phyloP scores from a whole-genome alignment of 2,329 filamentous ascomycete species.

The Monosporascus sp. region DNA sequence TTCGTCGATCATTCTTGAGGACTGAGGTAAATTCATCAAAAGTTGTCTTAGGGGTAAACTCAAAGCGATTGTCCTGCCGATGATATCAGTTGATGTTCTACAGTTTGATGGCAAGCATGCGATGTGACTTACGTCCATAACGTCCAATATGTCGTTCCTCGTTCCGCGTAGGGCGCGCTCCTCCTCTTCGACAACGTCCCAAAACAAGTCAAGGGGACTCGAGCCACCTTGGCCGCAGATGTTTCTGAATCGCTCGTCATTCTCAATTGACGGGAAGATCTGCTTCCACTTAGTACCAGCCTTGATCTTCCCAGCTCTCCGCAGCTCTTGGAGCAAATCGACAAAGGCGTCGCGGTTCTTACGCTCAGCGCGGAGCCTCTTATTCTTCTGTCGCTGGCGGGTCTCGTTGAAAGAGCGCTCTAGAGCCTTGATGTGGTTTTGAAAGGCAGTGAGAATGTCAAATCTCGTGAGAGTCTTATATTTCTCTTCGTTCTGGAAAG shows the following conservation, averaged over 20 bases:
- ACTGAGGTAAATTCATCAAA: slow-evolving; percentile 82
- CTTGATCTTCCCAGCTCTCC: slow-evolving; percentile 73
- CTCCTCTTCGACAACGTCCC: slow-evolving; percentile 92
- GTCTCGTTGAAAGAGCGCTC: slow-evolving; percentile 89
- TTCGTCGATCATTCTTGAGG: slow-evolving; percentile 81
- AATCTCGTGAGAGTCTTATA: slow-evolving; percentile 81
- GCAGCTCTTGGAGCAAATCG: slow-evolving; percentile 68
- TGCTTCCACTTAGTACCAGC: slow-evolving; percentile 87
- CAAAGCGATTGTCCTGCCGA: slow-evolving; percentile 77
- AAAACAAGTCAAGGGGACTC: slow-evolving; percentile 85
- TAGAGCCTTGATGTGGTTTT: slow-evolving; percentile 88
- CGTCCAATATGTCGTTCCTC: slow-evolving; percentile 79
- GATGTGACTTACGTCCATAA: slow-evolving; percentile 65
- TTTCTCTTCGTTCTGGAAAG: slow-evolving; percentile 75
- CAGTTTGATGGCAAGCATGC: neutral
- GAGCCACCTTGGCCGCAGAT: slow-evolving; percentile 84
- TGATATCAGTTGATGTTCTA: slow-evolving; percentile 28
- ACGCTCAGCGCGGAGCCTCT: slow-evolving; percentile 74
- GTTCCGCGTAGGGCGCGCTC: slow-evolving; percentile 78
- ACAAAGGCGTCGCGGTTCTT: slow-evolving; percentile 80
- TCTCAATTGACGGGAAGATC: slow-evolving; percentile 66
- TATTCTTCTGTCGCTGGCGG: slow-evolving; percentile 79
- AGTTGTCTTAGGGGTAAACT: slow-evolving; percentile 79
- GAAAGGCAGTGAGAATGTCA: slow-evolving; percentile 88
- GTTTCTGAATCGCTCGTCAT: slow-evolving; percentile 75